phyloP scores from a whole-genome alignment of 495 filamentous ascomycete species.

The Halenospora varia region DNA sequence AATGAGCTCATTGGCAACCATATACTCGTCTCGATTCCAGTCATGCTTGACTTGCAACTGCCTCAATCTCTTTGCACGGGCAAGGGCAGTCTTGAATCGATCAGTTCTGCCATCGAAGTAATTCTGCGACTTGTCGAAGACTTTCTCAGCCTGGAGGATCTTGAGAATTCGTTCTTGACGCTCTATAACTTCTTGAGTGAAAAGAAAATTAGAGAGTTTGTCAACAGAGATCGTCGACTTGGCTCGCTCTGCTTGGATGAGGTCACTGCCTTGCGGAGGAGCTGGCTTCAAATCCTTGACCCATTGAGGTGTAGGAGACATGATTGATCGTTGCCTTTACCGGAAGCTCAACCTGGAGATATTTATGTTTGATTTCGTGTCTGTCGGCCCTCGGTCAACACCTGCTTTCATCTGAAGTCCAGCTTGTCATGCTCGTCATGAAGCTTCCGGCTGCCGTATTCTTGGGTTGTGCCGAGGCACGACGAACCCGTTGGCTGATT shows the following conservation, averaged over 20 bases:
- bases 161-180: slow-evolving; percentile 49
- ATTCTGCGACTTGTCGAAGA: slow-evolving; percentile 68
- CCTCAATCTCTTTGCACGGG: slow-evolving; percentile 60
- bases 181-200: slow-evolving; percentile 51
- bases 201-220: slow-evolving; percentile 56
- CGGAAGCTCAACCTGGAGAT: neutral
- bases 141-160: slow-evolving; percentile 53
- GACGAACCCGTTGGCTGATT: neutral
- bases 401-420: neutral
- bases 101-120: slow-evolving; percentile 62
- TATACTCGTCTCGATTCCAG: slow-evolving; percentile 60
- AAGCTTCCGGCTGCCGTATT: neutral
- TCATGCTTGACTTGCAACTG: slow-evolving; percentile 56
- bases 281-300: slow-evolving; percentile 60
- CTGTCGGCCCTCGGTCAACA: slow-evolving; percentile 21
- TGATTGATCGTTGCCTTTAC: slow-evolving; percentile 5
- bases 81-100: slow-evolving; percentile 57
- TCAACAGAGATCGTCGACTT: slow-evolving; percentile 48
- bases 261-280: slow-evolving; percentile 54
- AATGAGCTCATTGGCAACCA: slow-evolving; percentile 55
- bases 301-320: slow-evolving; percentile 47
- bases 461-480: neutral
- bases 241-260: slow-evolving; percentile 55
- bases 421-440: neutral
- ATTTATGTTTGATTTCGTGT: slow-evolving; percentile 9